These are phyloP conservation scores for Trichophyton rubrum DNA, from an alignment of 2,329 filamentous ascomycete genomes.

Conservation along the genomic window DNA sequence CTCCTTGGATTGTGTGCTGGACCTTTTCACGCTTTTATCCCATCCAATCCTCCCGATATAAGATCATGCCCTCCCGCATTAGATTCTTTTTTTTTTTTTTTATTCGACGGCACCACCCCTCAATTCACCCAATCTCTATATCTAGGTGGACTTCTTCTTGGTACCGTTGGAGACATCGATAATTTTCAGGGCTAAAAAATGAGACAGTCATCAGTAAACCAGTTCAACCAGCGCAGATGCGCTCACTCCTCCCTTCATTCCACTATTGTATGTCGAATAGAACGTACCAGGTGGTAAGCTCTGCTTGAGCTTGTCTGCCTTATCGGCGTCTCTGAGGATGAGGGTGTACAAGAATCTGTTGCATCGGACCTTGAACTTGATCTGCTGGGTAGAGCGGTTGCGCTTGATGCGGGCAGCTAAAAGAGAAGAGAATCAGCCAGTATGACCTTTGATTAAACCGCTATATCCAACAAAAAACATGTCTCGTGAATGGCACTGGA, in stretches of 20 bases:
- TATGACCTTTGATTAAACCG: neutral
- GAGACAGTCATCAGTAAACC: constrained; percentile 6
- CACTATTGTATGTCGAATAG: neutral
- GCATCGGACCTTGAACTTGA: constrained; percentile 99
- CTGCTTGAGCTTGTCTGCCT: constrained; percentile 99
- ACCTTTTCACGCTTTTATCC: neutral
- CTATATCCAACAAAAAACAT: neutral
- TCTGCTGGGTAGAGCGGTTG: constrained; percentile 76
- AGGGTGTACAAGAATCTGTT: constrained; percentile 93
- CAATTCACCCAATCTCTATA: neutral
- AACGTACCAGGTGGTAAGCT: constrained; percentile 87
- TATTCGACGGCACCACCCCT: neutral
- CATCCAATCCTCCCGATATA: neutral
- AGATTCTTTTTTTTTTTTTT: neutral
- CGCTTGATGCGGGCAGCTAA: constrained; percentile 88
- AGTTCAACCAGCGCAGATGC: neutral
- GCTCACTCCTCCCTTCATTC: neutral
- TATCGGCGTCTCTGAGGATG: constrained; percentile 94
- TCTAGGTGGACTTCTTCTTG: constrained; percentile 35
- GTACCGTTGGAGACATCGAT: constrained; percentile 34
- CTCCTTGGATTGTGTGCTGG: neutral
- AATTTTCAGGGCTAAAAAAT: constrained; percentile 31
- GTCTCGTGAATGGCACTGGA: constrained; percentile 8
- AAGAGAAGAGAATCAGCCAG: constrained; percentile 13
- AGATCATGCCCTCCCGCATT: constrained; percentile 1